phyloP scores from a whole-genome alignment of 2,329 filamentous ascomycete species.

The Penicillium aurantiogriseum region DNA sequence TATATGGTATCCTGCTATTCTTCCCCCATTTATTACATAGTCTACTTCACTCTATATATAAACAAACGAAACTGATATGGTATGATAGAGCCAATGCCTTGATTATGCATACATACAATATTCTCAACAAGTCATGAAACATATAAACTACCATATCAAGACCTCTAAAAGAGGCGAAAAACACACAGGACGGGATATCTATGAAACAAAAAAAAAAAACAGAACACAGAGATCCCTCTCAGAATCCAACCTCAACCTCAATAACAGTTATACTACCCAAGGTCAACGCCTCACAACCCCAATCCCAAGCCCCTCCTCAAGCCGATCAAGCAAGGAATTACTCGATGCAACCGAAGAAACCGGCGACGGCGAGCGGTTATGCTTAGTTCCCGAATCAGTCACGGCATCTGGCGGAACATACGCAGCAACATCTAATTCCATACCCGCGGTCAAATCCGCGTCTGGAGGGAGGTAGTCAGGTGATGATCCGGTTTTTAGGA shows the following conservation, averaged over 20 bases:
- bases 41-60: background rate
- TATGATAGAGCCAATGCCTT: background rate
- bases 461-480: background rate
- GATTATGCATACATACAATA: background rate
- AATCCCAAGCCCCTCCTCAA: conserved; percentile 24
- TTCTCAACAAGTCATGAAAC: background rate
- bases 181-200: background rate
- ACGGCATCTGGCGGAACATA: background rate
- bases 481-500: background rate
- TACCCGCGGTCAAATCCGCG: background rate
- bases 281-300: conserved; percentile 12
- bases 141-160: background rate
- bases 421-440: background rate
- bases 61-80: background rate
- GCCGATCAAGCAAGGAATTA: conserved; percentile 20
- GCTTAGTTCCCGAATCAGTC: background rate
- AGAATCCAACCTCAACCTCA: background rate
- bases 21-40: too few relatives aligned
- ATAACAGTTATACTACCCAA: background rate
- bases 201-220: background rate
- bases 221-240: background rate
- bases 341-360: conserved; percentile 10
- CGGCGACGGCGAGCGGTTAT: conserved; percentile 9
- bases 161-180: background rate
- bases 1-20: background rate